Conservation (phyloP, 768 basidiomycete genomes). For the Suillus fuscotomentosus region DNA sequence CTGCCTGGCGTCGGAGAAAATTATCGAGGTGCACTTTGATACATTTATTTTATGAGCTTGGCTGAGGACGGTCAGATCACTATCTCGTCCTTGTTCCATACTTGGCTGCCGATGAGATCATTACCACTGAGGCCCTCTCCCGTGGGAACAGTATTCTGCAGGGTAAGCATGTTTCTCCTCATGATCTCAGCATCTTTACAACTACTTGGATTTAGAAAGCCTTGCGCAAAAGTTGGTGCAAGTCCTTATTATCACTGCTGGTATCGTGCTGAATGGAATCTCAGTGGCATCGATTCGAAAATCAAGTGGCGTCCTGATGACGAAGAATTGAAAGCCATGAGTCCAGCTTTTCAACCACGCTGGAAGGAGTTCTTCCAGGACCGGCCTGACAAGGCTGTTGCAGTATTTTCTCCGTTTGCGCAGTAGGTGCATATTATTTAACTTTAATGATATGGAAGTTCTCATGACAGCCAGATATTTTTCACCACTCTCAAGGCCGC, state of each 20-base stretch:
- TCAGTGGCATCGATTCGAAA: conserved; percentile 52
- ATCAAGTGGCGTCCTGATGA: conserved; percentile 53
- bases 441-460: too few relatives aligned
- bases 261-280: neutral
- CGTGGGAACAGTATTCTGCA: too few relatives aligned
- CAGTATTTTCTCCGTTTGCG: conserved; percentile 41
- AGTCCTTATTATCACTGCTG: neutral
- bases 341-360: conserved; percentile 42
- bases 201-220: too few relatives aligned
- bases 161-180: too few relatives aligned
- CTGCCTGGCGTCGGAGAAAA: conserved; percentile 80
- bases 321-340: conserved; percentile 49
- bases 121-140: too few relatives aligned
- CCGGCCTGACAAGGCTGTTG: conserved; percentile 55
- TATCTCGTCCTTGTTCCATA: conserved; percentile 30
- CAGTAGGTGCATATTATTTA: conserved; percentile 28
- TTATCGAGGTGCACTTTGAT: conserved; percentile 42
- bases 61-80: conserved; percentile 25
- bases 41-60: too few relatives aligned
- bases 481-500: neutral
- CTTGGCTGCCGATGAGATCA: conserved; percentile 40
- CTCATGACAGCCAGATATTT: neutral
- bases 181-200: too few relatives aligned
- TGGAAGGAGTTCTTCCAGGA: conserved; percentile 52
- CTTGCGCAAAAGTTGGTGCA: too few relatives aligned